Percentiles rank a stretch among this genome's conserved stretches.
Evolutionary conservation across 345 rosid genomes (phyloP).

Genomic region (Noccaea bulbosa): DNA sequence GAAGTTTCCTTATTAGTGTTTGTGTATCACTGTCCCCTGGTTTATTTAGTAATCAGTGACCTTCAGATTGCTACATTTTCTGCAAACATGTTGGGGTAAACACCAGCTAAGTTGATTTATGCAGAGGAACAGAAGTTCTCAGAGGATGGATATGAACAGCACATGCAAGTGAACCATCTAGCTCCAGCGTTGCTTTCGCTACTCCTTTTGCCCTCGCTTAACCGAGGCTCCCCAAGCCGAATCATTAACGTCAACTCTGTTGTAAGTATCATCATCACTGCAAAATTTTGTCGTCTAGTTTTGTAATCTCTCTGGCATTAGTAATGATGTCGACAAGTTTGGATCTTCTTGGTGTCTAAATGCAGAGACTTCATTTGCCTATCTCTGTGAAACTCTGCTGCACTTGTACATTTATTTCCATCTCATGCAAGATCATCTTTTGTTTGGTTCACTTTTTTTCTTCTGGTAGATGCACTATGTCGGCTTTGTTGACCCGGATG

Average conservation of each 20-base stretch:
- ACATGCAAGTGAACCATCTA: slow-evolving; percentile 95
- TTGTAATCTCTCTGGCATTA: not conserved
- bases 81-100: slow-evolving; percentile 2
- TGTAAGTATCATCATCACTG: slow-evolving; percentile 58
- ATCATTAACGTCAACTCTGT: slow-evolving; percentile 88
- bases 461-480: slow-evolving; percentile 80
- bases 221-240: slow-evolving; percentile 81
- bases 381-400: not conserved
- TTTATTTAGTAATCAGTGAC: not conserved
- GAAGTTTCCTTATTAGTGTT: not conserved
- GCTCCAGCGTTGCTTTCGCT: slow-evolving; percentile 86
- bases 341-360: not conserved
- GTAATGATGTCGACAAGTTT: slow-evolving; percentile 4
- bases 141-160: slow-evolving; percentile 85
- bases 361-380: slow-evolving; percentile 1
- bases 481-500: slow-evolving; percentile 87
- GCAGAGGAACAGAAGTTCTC: slow-evolving; percentile 84
- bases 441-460: slow-evolving; percentile 29
- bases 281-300: not conserved
- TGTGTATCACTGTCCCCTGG: not conserved
- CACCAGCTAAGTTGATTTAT: slow-evolving; percentile 22
- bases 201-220: slow-evolving; percentile 87
- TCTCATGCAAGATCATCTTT: slow-evolving; percentile 24
- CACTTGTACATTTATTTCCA: not conserved
- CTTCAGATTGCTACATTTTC: not conserved